A percentile compares a stretch with the other conserved stretches of the same genome.
These are phyloP conservation scores for Ulota crispa DNA, from an alignment of 225 moss, liverwort and hornwort species.

Conservation along the genomic window DNA sequence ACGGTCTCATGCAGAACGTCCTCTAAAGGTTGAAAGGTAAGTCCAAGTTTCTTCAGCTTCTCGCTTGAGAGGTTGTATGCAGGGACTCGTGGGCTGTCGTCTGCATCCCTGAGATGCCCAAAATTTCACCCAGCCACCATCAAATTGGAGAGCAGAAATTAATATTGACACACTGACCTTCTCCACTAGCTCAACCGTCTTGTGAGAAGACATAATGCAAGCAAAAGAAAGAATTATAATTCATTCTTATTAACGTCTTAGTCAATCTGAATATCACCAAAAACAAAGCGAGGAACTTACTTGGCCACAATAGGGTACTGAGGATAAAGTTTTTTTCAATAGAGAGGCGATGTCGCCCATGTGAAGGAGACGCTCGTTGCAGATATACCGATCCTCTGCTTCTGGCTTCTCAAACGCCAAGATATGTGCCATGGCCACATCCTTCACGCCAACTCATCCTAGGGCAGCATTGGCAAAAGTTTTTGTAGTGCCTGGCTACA, in stretches of 20 bases:
- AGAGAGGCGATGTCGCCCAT: slow-evolving; percentile 42
- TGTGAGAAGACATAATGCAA: background rate
- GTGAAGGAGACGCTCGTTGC: slow-evolving; percentile 43
- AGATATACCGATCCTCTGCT: slow-evolving; percentile 76
- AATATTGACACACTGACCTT: background rate
- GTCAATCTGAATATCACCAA: background rate
- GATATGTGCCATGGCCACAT: slow-evolving; percentile 75
- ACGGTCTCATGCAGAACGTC: slow-evolving; percentile 43
- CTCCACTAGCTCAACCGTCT: background rate
- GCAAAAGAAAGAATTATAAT: background rate
- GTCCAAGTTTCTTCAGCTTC: slow-evolving; percentile 46
- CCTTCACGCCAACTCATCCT: slow-evolving; percentile 73
- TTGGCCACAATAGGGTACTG: slow-evolving; percentile 61
- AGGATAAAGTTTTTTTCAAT: slow-evolving; percentile 55
- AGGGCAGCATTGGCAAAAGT: slow-evolving; percentile 12
- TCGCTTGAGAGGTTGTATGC: slow-evolving; percentile 35
- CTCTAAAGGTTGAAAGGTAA: slow-evolving; percentile 42
- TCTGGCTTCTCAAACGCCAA: slow-evolving; percentile 75
- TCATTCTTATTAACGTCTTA: background rate
- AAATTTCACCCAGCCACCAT: background rate
- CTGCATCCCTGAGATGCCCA: slow-evolving; percentile 34
- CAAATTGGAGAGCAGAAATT: background rate
- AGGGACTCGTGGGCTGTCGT: slow-evolving; percentile 29
- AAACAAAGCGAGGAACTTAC: slow-evolving; percentile 38
- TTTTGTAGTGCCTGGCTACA: slow-evolving; percentile 38